Evolutionary conservation across 2,329 filamentous ascomycete genomes (phyloP).

Genomic region (Basipetospora chlamydospora): DNA sequence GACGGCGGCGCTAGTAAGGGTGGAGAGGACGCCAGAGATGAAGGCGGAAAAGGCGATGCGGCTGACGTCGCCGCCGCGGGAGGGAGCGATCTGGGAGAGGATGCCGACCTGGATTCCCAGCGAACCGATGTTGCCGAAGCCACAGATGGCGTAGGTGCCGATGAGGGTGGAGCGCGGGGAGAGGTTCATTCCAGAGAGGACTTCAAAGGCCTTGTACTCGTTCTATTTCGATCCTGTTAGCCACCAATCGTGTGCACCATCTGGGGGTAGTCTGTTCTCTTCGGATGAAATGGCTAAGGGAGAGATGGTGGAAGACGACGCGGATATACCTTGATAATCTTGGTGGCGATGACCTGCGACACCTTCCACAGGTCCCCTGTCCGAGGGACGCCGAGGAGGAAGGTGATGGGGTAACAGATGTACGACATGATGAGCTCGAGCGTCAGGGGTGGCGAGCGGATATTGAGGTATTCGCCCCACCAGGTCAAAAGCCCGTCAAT

Average conservation of each 20-base stretch:
- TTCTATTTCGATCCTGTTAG: too few relatives aligned
- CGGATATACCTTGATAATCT: conserved; percentile 49
- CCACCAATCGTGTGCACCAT: too few relatives aligned
- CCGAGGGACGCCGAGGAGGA: conserved; percentile 65
- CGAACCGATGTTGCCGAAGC: conserved; percentile 75
- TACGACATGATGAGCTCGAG: conserved; percentile 66
- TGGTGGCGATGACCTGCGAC: conserved; percentile 64
- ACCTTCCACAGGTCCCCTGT: conserved; percentile 55
- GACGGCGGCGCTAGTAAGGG: conserved; percentile 63
- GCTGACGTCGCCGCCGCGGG: conserved; percentile 59
- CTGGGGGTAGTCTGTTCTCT: too few relatives aligned
- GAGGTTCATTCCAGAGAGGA: conserved; percentile 43
- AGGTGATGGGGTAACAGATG: conserved; percentile 62
- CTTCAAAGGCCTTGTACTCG: conserved; percentile 61
- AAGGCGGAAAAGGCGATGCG: conserved; percentile 64
- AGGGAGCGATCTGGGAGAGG: conserved; percentile 64
- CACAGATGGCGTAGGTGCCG: conserved; percentile 72
- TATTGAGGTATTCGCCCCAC: conserved; percentile 69
- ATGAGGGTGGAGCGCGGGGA: conserved; percentile 62
- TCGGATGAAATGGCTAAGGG: conserved; percentile 3
- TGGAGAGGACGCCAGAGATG: conserved; percentile 63
- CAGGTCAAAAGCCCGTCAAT: conserved; percentile 66
- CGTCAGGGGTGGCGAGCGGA: conserved; percentile 45
- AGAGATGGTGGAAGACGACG: background rate
- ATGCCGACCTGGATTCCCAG: conserved; percentile 85